Conservation (phyloP, 495 filamentous ascomycete genomes). For the Jackrogersella multiformis region DNA sequence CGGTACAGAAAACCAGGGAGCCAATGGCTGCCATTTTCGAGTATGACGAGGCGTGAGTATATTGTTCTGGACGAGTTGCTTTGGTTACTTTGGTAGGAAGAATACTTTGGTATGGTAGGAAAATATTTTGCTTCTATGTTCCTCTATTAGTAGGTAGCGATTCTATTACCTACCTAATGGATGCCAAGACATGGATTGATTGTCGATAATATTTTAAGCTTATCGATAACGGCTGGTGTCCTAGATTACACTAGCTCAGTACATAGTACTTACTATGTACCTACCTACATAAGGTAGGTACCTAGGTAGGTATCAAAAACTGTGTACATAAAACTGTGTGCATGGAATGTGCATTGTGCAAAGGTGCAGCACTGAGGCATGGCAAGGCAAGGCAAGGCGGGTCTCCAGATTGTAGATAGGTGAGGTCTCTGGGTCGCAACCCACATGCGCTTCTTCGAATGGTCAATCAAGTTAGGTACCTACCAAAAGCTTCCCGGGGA, state of each 20-base stretch:
- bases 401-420: conserved; percentile 20
- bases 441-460: conserved; percentile 2
- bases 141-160: too few relatives aligned
- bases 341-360: conserved; percentile 4
- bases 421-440: not conserved
- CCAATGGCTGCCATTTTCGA: conserved; percentile 81
- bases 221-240: not conserved
- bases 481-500: conserved; percentile 25
- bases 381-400: conserved; percentile 14
- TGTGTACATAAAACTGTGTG: not conserved
- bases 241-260: too few relatives aligned
- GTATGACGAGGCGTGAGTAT: not conserved
- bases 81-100: not conserved
- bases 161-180: too few relatives aligned
- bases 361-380: not conserved
- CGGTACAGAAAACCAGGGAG: conserved; percentile 91
- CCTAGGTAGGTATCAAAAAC: not conserved
- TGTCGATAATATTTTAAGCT: too few relatives aligned
- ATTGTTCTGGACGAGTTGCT: not conserved
- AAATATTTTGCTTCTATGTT: too few relatives aligned
- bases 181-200: too few relatives aligned
- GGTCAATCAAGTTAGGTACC: conserved; percentile 33
- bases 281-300: not conserved
- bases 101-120: too few relatives aligned
- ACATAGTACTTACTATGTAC: too few relatives aligned